These are phyloP conservation scores for bread wheat (Triticum aestivum) DNA, from an alignment of 176 grass and related monocot genomes.

Conservation along the genomic window DNA sequence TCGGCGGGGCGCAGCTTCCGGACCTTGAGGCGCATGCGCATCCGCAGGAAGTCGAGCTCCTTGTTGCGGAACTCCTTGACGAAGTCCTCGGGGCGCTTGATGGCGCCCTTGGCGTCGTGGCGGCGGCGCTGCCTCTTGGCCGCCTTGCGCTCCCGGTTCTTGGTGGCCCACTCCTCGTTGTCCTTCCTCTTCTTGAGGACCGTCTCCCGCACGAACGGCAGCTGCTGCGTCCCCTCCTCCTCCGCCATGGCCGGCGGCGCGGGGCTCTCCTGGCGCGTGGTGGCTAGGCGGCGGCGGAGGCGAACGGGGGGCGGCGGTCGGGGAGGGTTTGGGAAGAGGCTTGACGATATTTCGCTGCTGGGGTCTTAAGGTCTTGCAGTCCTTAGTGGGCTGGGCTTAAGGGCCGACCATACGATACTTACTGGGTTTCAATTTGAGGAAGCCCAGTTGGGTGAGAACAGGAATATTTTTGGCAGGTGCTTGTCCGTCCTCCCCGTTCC, in stretches of 20 bases:
- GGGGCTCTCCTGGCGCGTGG: not conserved
- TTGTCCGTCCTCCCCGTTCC: not conserved
- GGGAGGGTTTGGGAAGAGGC: slow-evolving; percentile 1
- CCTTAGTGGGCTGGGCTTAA: not conserved
- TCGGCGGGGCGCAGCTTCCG: slow-evolving; percentile 43
- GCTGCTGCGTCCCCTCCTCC: slow-evolving; percentile 43
- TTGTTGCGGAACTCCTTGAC: slow-evolving; percentile 80
- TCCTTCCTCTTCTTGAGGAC: slow-evolving; percentile 83
- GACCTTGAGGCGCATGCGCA: slow-evolving; percentile 71
- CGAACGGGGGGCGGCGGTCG: not conserved
- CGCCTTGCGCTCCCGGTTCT: slow-evolving; percentile 52
- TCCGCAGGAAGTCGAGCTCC: slow-evolving; percentile 69
- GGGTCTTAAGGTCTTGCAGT: not conserved
- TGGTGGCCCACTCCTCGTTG: slow-evolving; percentile 83
- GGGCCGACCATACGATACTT: no score
- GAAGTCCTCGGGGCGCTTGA: slow-evolving; percentile 88
- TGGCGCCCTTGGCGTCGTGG: slow-evolving; percentile 40
- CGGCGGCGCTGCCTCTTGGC: slow-evolving; percentile 47
- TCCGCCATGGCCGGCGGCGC: slow-evolving; percentile 41
- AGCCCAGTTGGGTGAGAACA: not conserved
- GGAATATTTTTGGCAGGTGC: not conserved
- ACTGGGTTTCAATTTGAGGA: not conserved
- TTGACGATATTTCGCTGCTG: not conserved
- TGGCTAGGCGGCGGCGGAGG: not conserved
- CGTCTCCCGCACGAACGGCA: slow-evolving; percentile 68